phyloP scores from a whole-genome alignment of 2,329 filamentous ascomycete species.

The Colletotrichum tofieldiae region DNA sequence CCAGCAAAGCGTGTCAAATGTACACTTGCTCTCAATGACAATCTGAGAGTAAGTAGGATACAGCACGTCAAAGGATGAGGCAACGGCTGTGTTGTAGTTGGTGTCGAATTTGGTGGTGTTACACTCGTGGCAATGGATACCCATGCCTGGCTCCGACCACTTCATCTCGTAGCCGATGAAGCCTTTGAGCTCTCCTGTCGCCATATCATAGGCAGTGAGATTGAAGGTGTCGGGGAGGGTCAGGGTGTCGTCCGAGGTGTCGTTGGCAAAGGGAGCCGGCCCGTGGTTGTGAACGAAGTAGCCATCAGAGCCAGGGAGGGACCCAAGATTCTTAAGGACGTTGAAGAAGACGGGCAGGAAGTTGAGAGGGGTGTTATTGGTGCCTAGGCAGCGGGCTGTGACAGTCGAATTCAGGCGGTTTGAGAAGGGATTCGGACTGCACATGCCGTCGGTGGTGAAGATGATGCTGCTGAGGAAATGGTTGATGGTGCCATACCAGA shows the following conservation, averaged over 20 bases:
- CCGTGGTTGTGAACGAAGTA: slow-evolving; percentile 30
- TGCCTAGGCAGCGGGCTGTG: slow-evolving; percentile 36
- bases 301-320: slow-evolving; percentile 26
- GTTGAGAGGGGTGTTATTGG: slow-evolving; percentile 33
- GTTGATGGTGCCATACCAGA: slow-evolving; percentile 38
- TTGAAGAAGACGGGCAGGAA: slow-evolving; percentile 39
- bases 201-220: slow-evolving; percentile 32
- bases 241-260: slow-evolving; percentile 40
- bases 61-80: slow-evolving; percentile 37
- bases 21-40: slow-evolving; percentile 40
- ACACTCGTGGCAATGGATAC: slow-evolving; percentile 39
- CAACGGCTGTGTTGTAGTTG: slow-evolving; percentile 36
- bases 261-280: slow-evolving; percentile 35
- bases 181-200: slow-evolving; percentile 30
- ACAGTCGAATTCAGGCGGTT: slow-evolving; percentile 40
- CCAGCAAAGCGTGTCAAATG: slow-evolving; percentile 31
- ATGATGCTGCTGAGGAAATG: slow-evolving; percentile 39
- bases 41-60: slow-evolving; percentile 40
- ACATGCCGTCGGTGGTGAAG: slow-evolving; percentile 30
- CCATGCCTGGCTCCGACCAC: slow-evolving; percentile 19
- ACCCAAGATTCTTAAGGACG: slow-evolving; percentile 42
- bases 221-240: slow-evolving; percentile 34
- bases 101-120: slow-evolving; percentile 38
- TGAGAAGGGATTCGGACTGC: slow-evolving; percentile 35
- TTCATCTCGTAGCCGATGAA: slow-evolving; percentile 39